Evolutionary conservation across 2,329 filamentous ascomycete species (phyloP).

Genomic region (Ophiostoma quercus): DNA sequence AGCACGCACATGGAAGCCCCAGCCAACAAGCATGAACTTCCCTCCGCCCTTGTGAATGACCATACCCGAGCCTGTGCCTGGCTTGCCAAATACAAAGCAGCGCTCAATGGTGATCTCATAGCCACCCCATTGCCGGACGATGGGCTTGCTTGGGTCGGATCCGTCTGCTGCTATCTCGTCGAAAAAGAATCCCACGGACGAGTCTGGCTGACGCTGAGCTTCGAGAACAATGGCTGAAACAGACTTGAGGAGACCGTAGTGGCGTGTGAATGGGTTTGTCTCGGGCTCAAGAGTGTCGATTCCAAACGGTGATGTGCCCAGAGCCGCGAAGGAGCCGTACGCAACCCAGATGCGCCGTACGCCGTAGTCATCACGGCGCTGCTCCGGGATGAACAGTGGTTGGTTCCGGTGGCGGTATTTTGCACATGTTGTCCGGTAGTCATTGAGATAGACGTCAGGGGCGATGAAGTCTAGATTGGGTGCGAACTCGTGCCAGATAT

Average conservation of each 20-base stretch:
- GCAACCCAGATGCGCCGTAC: conserved; percentile 41
- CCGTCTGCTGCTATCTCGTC: conserved; percentile 27
- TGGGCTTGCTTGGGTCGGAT: not conserved
- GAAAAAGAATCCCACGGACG: conserved; percentile 33
- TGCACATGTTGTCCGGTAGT: conserved; percentile 35
- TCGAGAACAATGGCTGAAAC: conserved; percentile 14
- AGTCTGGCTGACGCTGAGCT: conserved; percentile 12
- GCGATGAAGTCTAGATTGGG: conserved; percentile 43
- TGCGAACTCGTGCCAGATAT: conserved; percentile 42
- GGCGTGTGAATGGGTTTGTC: conserved; percentile 15
- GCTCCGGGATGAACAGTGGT: conserved; percentile 49
- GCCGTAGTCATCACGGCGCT: conserved; percentile 45
- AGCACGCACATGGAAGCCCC: conserved; percentile 38
- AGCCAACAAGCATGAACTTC: conserved; percentile 37
- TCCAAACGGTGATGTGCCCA: conserved; percentile 36
- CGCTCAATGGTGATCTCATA: conserved; percentile 26
- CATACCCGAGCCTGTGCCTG: conserved; percentile 38
- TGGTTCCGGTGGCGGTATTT: conserved; percentile 30
- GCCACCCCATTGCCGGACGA: conserved; percentile 14
- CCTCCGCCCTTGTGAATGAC: conserved; percentile 36
- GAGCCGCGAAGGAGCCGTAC: conserved; percentile 27
- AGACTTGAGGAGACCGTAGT: conserved; percentile 33
- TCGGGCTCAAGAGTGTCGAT: conserved; percentile 33
- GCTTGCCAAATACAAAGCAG: conserved; percentile 39
- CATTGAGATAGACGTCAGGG: conserved; percentile 42